Evolutionary conservation across 495 filamentous ascomycete species (phyloP), one percentile per base, ranked within the genome.

Genomic region (Penicillium angulare): DNA sequence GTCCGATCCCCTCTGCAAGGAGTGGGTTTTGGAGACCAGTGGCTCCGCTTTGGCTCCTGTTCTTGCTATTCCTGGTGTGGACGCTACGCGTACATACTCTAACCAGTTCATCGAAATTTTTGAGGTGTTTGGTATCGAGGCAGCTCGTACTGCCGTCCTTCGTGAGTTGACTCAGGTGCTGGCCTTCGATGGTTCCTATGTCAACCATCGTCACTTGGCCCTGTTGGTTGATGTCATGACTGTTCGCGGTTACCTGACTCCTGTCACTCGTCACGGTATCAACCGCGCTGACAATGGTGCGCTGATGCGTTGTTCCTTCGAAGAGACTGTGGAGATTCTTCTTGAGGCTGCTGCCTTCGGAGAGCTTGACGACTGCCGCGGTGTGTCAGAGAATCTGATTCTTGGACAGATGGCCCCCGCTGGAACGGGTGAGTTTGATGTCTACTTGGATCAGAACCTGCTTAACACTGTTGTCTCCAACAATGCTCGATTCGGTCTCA

Each of bases 161-260:
- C 81, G 85, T 26, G 95, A 99, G 64, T 71, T 97, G 76, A 89
- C 84, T 18, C 81, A 87, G 53, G 93, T 99, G 68, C 72, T 99
- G 68, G 87, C 95, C 8, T 97, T 97, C 55, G 93, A 96, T 59
- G 95, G 93, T 78, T 97, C 92, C 7, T 97, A 99, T 65, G 93
- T 99, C 78, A 99, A 99, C 65, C 90, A 97, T 66, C 91, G 93
- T 60, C 93, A 99, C 75, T 79, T 97, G 73, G 86, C 90, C 16
- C 86, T 99, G n/a, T 74, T 99, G 43, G 90, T 95, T 52, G 93
- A 99, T 71, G 89, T 99, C 44, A 99, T 99, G 93, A 97, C 92
- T 15, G 88, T 92, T 44, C 84, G 93, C 38, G 93, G 93, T 39
- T 86, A 87, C 57, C 79, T 99, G 56, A 95, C 95, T 67, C 92